Base-by-base conservation (phyloP, 371 early-diverging fungal genomes). In the Actinomortierella wolfii region DNA sequence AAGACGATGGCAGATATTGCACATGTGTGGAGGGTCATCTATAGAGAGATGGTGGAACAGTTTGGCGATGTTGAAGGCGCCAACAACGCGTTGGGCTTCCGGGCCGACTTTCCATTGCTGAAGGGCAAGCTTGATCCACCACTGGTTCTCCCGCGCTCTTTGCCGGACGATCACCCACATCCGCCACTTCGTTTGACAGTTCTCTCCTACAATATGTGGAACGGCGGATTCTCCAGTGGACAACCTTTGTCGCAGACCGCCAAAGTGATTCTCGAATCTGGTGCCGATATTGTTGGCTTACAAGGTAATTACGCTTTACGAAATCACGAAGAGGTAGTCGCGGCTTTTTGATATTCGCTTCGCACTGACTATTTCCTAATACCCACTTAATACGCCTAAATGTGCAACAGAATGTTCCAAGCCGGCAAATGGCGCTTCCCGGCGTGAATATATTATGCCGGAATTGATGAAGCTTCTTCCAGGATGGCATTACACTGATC, bases 141-240 rank as follows among this genome's bases (percentile, higher is more conserved):
- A 1, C 50, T 47, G 41, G 67, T 62, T 3, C 29, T 73, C 1
- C 74, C 74, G 11, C 51, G 67, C 2, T 49, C 63, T 1, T 53
- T 73, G 44, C 74, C 74, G 20, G 56, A 63, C 7, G 63, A 66
- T 2, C 63, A 67, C 23, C 62, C 40, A 29, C 67, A 63, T 2
- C 63, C 67, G 2, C 67, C 67, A 2, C 54, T 73, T 20, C 67
- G 63, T 14, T 34, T 73, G 41, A 54, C 54, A 43, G 59, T 73
- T 44, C 66, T 73, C 67, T 62, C 50, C 44, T 73, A 59, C 28
- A 73, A 73, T 44, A 73, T 73, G 53, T 73, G 74, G 74, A 73
- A 73, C 21, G 74, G 74, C 21, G 74, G 74, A 11, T n/a, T 59
- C 2, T 62, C 67, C 0, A 21, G 63, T 13, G 60, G 59, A 0